phyloP scores from a whole-genome alignment of 768 basidiomycete species.

The Suillus variegatus region DNA sequence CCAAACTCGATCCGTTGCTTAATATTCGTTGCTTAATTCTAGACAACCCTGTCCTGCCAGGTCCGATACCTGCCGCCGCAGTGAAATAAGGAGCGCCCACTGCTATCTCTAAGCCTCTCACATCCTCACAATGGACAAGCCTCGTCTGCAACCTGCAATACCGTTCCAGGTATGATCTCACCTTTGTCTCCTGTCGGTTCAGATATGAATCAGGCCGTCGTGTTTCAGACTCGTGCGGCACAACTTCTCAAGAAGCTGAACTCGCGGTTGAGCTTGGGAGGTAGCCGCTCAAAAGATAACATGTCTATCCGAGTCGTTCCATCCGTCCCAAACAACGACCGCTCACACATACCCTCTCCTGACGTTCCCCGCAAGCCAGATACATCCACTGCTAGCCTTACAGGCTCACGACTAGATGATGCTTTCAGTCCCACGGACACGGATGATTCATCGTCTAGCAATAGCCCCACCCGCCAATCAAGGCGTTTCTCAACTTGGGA shows the following conservation, averaged over 20 bases:
- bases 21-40: constrained; percentile 13
- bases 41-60: neutral
- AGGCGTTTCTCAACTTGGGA: constrained; percentile 28
- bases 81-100: constrained; percentile 27
- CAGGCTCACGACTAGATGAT: constrained; percentile 25
- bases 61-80: constrained; percentile 5
- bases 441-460: constrained; percentile 32
- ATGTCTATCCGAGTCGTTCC: constrained; percentile 19
- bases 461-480: constrained; percentile 20
- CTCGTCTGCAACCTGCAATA: constrained; percentile 23
- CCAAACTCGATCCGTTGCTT: constrained; percentile 19
- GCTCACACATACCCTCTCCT: constrained; percentile 34
- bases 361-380: constrained; percentile 32
- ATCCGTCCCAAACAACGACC: constrained; percentile 25
- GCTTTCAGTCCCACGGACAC: constrained; percentile 28
- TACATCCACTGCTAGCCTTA: constrained; percentile 18
- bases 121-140: constrained; percentile 29
- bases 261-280: constrained; percentile 36
- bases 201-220: constrained; percentile 12
- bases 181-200: constrained; percentile 13
- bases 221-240: constrained; percentile 33
- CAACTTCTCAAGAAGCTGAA: constrained; percentile 42
- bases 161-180: constrained; percentile 29
- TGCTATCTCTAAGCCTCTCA: constrained; percentile 5
- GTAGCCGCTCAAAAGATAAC: constrained; percentile 29